A percentile compares a stretch with the other conserved stretches of the same genome.
Evolutionary conservation across 176 grass and related monocot genomes (phyloP).

Genomic region (Rhipidocladum racemiflorum): DNA sequence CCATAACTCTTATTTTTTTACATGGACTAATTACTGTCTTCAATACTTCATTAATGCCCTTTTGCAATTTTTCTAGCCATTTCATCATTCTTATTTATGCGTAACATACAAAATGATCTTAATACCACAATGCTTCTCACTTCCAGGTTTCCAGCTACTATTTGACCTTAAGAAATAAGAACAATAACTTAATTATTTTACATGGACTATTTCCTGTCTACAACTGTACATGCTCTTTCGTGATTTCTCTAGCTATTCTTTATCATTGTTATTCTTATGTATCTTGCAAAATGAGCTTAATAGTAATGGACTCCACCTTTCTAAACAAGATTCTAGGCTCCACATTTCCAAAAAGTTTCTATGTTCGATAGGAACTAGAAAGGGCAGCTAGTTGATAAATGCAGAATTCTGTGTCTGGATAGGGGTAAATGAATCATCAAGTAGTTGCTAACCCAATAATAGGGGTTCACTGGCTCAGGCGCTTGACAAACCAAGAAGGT

Average conservation of each 20-base stretch:
- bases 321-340: neutral
- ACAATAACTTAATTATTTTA: neutral
- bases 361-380: neutral
- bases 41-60: neutral
- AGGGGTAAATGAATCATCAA: neutral
- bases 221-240: neutral
- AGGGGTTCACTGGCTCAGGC: neutral
- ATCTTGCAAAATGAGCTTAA: conserved; percentile 3
- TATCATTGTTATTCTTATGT: neutral
- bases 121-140: neutral
- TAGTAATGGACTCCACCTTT: neutral
- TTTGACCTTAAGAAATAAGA: neutral
- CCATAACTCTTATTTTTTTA: neutral
- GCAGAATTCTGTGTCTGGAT: neutral
- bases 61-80: neutral
- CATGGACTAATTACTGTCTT: neutral
- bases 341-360: neutral
- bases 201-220: neutral
- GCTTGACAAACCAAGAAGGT: neutral
- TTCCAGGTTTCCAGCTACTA: neutral
- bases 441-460: neutral
- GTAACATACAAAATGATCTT: neutral
- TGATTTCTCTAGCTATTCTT: neutral
- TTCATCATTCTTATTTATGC: neutral
- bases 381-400: neutral